Base-by-base conservation (phyloP, 176 grass and related monocot species). In the Oryza longistaminata region DNA sequence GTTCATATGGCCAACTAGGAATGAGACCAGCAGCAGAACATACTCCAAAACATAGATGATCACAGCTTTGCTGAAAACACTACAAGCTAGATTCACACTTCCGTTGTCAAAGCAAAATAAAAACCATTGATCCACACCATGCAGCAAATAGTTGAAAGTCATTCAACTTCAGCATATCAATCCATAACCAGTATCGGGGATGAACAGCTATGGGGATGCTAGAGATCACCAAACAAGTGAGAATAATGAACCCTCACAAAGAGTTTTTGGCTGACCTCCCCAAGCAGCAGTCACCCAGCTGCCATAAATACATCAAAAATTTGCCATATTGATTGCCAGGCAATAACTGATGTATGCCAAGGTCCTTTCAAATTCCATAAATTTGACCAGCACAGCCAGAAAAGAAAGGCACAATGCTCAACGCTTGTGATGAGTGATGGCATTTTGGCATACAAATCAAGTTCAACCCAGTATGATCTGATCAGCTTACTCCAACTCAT, bases 31-130 rank as follows among this genome's bases (percentile, higher is more conserved):
- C 76, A 91, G 76, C 80, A 81, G 19, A 87, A 37, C 81, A 24
- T 34, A 71, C 34, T 87, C 70, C 33, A 11, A 55, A 69, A 80
- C 13, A 25, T 81, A 78, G 40, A 31, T 79, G 68, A 70, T 31
- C 17, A 76, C 75, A 76, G 62, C 21, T 55, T 84, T 79, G 25
- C 42, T 81, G 64, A 77, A 80, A 24, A 82, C 16, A 61, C 76
- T 87, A 87, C 11, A 62, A 62, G 27, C 84, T 83, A 87, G 68
- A 74, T 83, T 70, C 70, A 69, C 85, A 87, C 10, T 60, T 58
- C 50, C 73, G 72, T 74, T 58, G 31, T 83, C 10, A 66, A 74
- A 83, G 71, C 31, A 65, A 79, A 79, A 78, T 73, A 37, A 34
- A 78, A 64, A n/a, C 24, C 9, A 7, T 72, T 27, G 29, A 24